Conservation (phyloP, 2,329 filamentous ascomycete genomes). For the Colletotrichum lupini region DNA sequence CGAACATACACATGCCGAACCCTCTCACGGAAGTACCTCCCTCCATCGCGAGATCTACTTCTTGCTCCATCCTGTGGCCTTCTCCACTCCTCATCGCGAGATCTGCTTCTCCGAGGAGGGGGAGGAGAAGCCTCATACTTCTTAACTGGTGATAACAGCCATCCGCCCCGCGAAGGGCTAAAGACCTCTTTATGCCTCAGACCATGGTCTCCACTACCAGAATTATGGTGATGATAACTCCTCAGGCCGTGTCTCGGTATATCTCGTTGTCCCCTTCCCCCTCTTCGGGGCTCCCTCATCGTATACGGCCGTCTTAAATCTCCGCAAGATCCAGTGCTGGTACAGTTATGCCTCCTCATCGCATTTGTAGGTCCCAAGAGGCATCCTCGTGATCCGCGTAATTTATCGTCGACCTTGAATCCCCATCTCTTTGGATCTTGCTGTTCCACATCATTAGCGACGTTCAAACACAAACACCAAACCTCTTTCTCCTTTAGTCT, state of each 20-base stretch:
- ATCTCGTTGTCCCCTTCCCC: neutral
- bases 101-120: too few species aligned
- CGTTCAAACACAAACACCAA: too few species aligned
- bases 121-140: neutral
- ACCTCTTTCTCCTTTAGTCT: too few species aligned
- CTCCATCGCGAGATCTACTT: neutral
- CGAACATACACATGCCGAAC: neutral
- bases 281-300: neutral
- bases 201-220: neutral
- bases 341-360: neutral
- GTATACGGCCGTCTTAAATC: neutral
- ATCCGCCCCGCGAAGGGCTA: neutral
- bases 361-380: neutral
- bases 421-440: slow-evolving; percentile 28
- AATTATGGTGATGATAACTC: too few species aligned
- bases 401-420: neutral
- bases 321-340: neutral
- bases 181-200: neutral
- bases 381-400: neutral
- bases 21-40: neutral
- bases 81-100: neutral
- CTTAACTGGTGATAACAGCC: neutral
- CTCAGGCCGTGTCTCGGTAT: too few species aligned
- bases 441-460: neutral
- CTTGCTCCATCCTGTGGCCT: neutral